Base-by-base conservation (phyloP, 2,329 filamentous ascomycete species). In the Sclerotinia subarctica region DNA sequence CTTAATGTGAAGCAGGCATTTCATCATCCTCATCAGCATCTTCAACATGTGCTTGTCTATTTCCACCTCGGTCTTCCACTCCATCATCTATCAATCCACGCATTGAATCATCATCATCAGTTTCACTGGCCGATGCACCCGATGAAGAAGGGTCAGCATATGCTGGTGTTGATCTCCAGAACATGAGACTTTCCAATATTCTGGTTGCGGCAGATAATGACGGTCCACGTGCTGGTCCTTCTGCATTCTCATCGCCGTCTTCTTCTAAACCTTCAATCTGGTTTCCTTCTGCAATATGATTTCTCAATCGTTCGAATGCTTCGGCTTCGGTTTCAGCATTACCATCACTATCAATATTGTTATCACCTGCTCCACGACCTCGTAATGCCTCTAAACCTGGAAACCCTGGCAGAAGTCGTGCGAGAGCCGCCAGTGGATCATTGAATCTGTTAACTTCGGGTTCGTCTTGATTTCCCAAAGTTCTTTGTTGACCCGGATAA, bases 351-450 rank as follows among this genome's bases (percentile, higher is more conserved):
- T 47, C 26, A 21, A 32, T 66, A 11, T 32, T 64, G 26, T 67
- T 51, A 19, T 62, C 69, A 19, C 58, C 64, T 29, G n/a, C 51
- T 49, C 46, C 35, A 8, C 57, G 49, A 24, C 13, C 44, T 19
- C 62, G 64, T 21, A 70, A 69, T 13, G 54, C 38, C 46, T 47
- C 47, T 6, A 67, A 13, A 24, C 58, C 60, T 17, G 57, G 58
- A 21, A 69, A 51, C 10, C 69, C 64, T 32, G 73, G 72, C 5
- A 76, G 38, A 15, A 76, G 69, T 58, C 72, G 68, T 3, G 67
- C 70, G 0, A 77, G 56, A 24, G 75, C 76, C 10, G 72, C 75
- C 17, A 77, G 63, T 6, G 74, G 75, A 62, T 76, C 68, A 24
- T 70, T 68, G 51, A 74, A 71, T 26, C 70, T 64, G 2, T 69